A percentile compares a stretch with the other conserved stretches of the same genome.
Evolutionary conservation across 2,329 filamentous ascomycete species (phyloP).

Genomic region (Coniochaeta sp.): DNA sequence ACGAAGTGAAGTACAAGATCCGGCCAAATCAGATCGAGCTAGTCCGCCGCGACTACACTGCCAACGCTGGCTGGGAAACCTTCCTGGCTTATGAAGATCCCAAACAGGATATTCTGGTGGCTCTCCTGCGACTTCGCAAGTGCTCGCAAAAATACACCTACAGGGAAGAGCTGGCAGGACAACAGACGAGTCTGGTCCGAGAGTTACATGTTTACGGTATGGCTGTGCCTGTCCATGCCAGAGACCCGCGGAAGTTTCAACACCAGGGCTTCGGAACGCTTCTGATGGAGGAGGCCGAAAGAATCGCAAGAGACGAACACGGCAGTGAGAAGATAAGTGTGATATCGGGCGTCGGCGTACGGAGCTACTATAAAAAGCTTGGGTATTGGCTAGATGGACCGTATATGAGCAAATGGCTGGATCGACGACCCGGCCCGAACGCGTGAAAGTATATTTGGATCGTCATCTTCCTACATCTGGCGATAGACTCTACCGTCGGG

Average conservation of each 20-base stretch:
- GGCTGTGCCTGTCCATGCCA: slow-evolving; percentile 92
- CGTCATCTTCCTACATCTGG: background rate
- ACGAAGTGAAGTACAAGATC: slow-evolving; percentile 99
- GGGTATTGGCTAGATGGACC: slow-evolving; percentile 92
- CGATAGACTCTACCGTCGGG: background rate
- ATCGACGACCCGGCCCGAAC: slow-evolving; percentile 31
- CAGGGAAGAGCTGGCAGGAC: slow-evolving; percentile 74
- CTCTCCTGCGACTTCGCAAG: slow-evolving; percentile 78
- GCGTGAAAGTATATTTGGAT: background rate
- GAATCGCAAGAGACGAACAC: slow-evolving; percentile 91
- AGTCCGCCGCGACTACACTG: slow-evolving; percentile 84
- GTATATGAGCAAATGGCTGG: slow-evolving; percentile 66
- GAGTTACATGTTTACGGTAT: slow-evolving; percentile 96
- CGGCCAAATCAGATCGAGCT: slow-evolving; percentile 93
- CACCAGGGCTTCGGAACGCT: slow-evolving; percentile 96
- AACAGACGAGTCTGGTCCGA: slow-evolving; percentile 85
- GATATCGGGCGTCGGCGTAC: slow-evolving; percentile 93
- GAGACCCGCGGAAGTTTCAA: slow-evolving; percentile 95
- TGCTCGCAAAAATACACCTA: slow-evolving; percentile 91
- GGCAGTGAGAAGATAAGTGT: slow-evolving; percentile 91
- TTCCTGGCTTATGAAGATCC: slow-evolving; percentile 97
- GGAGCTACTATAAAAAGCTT: slow-evolving; percentile 89
- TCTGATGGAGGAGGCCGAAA: slow-evolving; percentile 95
- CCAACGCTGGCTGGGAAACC: slow-evolving; percentile 97
- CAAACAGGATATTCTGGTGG: slow-evolving; percentile 96